Percentiles rank a stretch among this genome's conserved stretches.
These are phyloP conservation scores for Cladobotryum protrusum DNA, from an alignment of 2,329 filamentous ascomycete genomes.

Conservation along the genomic window DNA sequence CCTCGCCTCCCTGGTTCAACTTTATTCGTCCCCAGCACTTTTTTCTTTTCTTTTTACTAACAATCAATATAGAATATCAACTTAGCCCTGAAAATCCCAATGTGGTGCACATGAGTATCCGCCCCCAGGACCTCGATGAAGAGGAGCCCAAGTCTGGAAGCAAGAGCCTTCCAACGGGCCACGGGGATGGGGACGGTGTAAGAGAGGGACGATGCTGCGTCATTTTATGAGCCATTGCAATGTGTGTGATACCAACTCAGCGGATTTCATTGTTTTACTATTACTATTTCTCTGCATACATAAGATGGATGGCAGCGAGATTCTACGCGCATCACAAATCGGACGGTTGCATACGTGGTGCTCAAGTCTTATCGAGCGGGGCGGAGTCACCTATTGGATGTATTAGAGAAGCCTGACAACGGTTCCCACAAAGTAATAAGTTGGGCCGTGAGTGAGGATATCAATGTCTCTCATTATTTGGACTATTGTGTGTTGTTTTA, in stretches of 20 bases:
- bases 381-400: no score
- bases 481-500: constrained; percentile 6
- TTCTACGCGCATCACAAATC: neutral
- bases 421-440: no score
- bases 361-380: no score
- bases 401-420: no score
- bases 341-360: no score
- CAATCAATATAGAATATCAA: constrained; percentile 58
- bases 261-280: neutral
- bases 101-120: constrained; percentile 91
- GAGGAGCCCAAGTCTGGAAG: constrained; percentile 67
- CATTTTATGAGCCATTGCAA: constrained; percentile 36
- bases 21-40: neutral
- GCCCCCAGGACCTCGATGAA: constrained; percentile 79
- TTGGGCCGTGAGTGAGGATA: no score
- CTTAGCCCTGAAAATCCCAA: constrained; percentile 71
- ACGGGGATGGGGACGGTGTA: constrained; percentile 35
- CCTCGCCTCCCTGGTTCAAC: constrained; percentile 14
- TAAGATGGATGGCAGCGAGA: neutral
- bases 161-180: constrained; percentile 36
- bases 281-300: neutral
- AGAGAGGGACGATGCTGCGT: constrained; percentile 42
- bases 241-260: neutral
- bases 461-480: constrained; percentile 6
- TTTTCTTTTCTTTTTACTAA: neutral